A percentile compares a stretch with the other conserved stretches of the same genome.
Evolutionary conservation across 331 rosid species (phyloP).

Genomic region (Rosa hybrid): DNA sequence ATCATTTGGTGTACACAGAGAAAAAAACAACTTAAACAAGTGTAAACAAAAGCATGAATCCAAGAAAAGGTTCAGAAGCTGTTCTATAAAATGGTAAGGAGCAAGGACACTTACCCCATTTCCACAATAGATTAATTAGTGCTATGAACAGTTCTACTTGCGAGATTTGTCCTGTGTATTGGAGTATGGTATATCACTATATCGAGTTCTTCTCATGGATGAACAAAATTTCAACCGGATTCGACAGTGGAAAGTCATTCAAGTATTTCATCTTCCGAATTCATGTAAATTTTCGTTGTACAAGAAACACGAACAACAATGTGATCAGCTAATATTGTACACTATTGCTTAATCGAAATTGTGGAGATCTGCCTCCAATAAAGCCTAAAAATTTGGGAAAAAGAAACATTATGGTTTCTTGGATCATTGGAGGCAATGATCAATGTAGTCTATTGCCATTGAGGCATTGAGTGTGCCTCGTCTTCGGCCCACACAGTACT

Average conservation of each 20-base stretch:
- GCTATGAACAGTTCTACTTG: background rate
- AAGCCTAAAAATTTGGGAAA: constrained; percentile 20
- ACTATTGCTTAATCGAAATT: background rate
- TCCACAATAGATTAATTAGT: background rate
- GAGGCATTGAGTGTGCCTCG: constrained; percentile 15
- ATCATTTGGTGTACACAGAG: constrained; percentile 41
- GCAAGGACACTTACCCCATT: background rate
- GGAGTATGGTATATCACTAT: background rate
- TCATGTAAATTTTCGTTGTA: background rate
- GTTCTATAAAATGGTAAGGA: constrained; percentile 18
- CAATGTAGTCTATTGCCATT: constrained; percentile 11
- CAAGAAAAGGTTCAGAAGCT: constrained; percentile 15
- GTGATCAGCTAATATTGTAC: background rate
- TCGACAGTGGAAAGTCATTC: background rate
- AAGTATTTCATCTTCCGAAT: background rate
- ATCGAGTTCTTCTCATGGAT: background rate
- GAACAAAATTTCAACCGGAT: background rate
- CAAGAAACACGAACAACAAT: background rate
- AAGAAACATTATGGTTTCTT: constrained; percentile 19
- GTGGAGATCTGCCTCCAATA: constrained; percentile 27
- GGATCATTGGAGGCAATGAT: constrained; percentile 32
- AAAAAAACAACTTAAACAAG: background rate
- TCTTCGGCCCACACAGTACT: constrained; percentile 9
- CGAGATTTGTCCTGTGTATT: background rate
- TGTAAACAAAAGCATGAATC: constrained; percentile 18